Evolutionary conservation across 2,329 filamentous ascomycete genomes (phyloP).

Genomic region (Fusarium circinatum): DNA sequence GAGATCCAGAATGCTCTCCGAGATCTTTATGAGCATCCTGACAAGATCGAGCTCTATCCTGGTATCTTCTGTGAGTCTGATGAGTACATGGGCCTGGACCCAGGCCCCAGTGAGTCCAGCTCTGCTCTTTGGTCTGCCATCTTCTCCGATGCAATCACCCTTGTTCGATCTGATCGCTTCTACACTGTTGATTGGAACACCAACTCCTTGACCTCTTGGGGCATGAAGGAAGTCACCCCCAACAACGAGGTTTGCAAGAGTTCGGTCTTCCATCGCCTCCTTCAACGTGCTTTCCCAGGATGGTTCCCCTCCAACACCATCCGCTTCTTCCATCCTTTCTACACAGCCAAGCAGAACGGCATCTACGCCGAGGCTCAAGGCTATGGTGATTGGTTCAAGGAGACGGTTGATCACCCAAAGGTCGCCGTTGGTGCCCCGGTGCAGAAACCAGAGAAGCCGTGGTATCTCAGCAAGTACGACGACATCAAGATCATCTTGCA

Average conservation of each 20-base stretch:
- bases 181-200: slow-evolving; percentile 63
- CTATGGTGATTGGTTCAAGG: background rate
- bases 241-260: slow-evolving; percentile 34
- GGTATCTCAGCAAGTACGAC: background rate
- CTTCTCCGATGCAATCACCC: slow-evolving; percentile 74
- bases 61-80: slow-evolving; percentile 70
- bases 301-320: slow-evolving; percentile 34
- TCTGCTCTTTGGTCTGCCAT: slow-evolving; percentile 69
- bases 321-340: slow-evolving; percentile 41
- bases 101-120: slow-evolving; percentile 71
- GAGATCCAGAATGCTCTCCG: slow-evolving; percentile 23
- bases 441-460: background rate
- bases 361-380: slow-evolving; percentile 23
- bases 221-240: slow-evolving; percentile 38
- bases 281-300: slow-evolving; percentile 38
- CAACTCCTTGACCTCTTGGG: slow-evolving; percentile 48
- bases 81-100: slow-evolving; percentile 64
- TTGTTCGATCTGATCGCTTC: slow-evolving; percentile 75
- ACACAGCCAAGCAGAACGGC: slow-evolving; percentile 31
- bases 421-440: background rate
- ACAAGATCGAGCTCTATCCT: slow-evolving; percentile 71
- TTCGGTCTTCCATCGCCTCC: slow-evolving; percentile 35
- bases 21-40: slow-evolving; percentile 66
- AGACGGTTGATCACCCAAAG: background rate
- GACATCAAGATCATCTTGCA: background rate